Conservation (phyloP, 306 rosid genomes). For the Vachellia pachyceras region DNA sequence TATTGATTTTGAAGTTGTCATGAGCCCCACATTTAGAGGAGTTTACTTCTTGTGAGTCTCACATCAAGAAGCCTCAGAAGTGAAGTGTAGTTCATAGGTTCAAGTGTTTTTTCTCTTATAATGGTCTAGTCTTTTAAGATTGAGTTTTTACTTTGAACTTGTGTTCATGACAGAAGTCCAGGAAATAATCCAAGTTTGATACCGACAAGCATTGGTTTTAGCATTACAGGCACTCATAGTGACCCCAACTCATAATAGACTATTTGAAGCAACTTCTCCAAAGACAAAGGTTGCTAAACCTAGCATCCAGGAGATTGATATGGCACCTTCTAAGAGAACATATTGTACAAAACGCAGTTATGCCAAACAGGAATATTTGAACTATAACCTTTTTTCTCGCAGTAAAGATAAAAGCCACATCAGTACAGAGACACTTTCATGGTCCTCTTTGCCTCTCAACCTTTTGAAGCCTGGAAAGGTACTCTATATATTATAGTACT, state of each 20-base stretch:
- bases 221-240: conserved; percentile 53
- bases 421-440: conserved; percentile 52
- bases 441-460: conserved; percentile 69
- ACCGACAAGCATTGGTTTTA: conserved; percentile 39
- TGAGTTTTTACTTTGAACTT: too few relatives aligned
- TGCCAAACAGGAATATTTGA: conserved; percentile 65
- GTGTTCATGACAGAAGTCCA: background rate
- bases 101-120: too few relatives aligned
- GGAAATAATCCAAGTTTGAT: background rate
- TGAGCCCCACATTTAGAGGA: too few relatives aligned
- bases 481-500: background rate
- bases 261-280: conserved; percentile 50
- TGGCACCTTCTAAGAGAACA: conserved; percentile 43
- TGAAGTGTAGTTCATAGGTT: too few relatives aligned
- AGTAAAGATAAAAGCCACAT: conserved; percentile 49
- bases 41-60: too few relatives aligned
- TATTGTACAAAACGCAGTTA: conserved; percentile 55
- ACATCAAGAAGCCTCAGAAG: too few relatives aligned
- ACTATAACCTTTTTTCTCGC: conserved; percentile 51
- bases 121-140: too few relatives aligned
- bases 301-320: conserved; percentile 48
- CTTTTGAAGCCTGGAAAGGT: conserved; percentile 75
- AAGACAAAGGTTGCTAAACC: conserved; percentile 52
- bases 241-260: conserved; percentile 45
- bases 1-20: too few relatives aligned